Evolutionary conservation across 2,329 filamentous ascomycete genomes (phyloP).

Genomic region (Fusarium torulosum): DNA sequence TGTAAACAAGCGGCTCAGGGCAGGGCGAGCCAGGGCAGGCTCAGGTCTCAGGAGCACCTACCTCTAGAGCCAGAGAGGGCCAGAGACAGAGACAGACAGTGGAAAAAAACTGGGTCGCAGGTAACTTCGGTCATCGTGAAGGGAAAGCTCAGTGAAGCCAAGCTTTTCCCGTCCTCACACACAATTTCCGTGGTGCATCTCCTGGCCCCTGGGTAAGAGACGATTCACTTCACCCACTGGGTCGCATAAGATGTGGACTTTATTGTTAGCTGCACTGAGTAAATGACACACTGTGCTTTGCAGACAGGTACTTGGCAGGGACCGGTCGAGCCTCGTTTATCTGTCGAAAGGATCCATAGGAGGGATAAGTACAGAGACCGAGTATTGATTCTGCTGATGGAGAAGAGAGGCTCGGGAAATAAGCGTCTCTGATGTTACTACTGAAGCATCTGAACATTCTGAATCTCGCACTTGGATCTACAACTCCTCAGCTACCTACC

Average conservation of each 20-base stretch:
- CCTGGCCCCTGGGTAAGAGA: slow-evolving; percentile 13
- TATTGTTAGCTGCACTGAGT: slow-evolving; percentile 8
- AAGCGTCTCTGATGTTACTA: not conserved
- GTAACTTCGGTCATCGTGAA: slow-evolving; percentile 25
- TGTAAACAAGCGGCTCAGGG: slow-evolving; percentile 22
- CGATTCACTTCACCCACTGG: slow-evolving; percentile 37
- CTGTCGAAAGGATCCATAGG: not conserved
- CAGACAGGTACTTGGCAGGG: slow-evolving; percentile 16
- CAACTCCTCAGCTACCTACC: slow-evolving; percentile 12
- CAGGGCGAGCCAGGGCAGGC: not conserved
- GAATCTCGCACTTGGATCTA: slow-evolving; percentile 9
- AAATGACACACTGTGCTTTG: slow-evolving; percentile 39
- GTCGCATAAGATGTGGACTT: slow-evolving; percentile 40
- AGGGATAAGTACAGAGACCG: slow-evolving; percentile 9
- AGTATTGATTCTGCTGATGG: not conserved
- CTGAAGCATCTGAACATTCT: not conserved
- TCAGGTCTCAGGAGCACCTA: slow-evolving; percentile 1
- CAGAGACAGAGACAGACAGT: not conserved
- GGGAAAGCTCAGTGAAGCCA: slow-evolving; percentile 20
- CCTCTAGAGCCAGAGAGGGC: not conserved
- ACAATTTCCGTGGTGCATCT: slow-evolving; percentile 29
- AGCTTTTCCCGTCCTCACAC: slow-evolving; percentile 19
- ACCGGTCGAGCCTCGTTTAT: slow-evolving; percentile 20
- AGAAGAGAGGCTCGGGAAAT: not conserved
- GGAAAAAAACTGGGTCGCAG: slow-evolving; percentile 12